Percentiles rank a stretch among this genome's conserved stretches.
phyloP scores from a whole-genome alignment of 1,284 basidiomycete species.

The Malassezia furfur region DNA sequence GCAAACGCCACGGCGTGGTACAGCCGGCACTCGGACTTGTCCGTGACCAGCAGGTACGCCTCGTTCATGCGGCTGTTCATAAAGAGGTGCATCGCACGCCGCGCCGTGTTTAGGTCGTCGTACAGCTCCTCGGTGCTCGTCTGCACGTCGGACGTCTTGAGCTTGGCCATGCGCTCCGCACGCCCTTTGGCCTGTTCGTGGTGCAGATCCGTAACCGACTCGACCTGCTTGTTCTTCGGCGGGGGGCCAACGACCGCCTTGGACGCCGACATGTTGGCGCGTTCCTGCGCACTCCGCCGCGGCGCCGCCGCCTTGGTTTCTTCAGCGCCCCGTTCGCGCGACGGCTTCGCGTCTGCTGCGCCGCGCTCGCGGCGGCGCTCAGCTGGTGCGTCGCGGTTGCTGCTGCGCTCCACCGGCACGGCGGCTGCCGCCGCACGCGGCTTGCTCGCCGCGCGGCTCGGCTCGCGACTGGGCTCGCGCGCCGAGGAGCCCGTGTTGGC shows the following conservation, averaged over 20 bases:
- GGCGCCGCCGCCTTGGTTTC: background rate
- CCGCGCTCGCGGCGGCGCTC: no score
- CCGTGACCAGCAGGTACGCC: slow-evolving; percentile 37
- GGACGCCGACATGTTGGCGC: background rate
- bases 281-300: no score
- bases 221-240: background rate
- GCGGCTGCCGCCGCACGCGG: background rate
- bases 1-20: slow-evolving; percentile 46
- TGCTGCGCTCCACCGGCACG: no score
- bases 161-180: slow-evolving; percentile 32
- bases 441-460: no score
- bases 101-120: slow-evolving; percentile 31
- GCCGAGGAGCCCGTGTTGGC: no score
- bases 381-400: no score
- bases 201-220: background rate
- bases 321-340: background rate
- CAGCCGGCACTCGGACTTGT: slow-evolving; percentile 32
- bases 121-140: slow-evolving; percentile 25
- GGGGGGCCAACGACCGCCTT: background rate
- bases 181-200: slow-evolving; percentile 11
- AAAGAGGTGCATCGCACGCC: slow-evolving; percentile 41
- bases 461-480: no score
- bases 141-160: slow-evolving; percentile 30
- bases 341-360: no score
- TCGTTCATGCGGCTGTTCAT: slow-evolving; percentile 46